Conservation (phyloP, 2,329 filamentous ascomycete species). For the Alternaria triticimaculans region DNA sequence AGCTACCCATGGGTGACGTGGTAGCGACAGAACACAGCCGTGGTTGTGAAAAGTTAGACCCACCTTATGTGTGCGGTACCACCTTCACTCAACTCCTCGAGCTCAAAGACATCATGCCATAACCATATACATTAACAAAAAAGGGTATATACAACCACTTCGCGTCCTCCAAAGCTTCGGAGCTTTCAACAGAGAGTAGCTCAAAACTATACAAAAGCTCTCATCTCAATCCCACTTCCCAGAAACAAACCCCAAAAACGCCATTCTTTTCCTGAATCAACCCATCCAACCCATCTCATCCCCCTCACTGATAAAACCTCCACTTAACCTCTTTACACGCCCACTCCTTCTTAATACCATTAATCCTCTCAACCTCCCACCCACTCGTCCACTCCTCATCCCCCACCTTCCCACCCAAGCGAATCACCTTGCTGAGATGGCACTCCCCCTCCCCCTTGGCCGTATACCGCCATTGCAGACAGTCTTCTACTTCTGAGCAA, state of each 20-base stretch:
- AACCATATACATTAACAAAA: not conserved
- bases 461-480: slow-evolving; percentile 47
- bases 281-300: not conserved
- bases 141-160: slow-evolving; percentile 3
- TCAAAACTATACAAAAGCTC: not conserved
- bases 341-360: slow-evolving; percentile 28
- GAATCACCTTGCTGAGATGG: slow-evolving; percentile 39
- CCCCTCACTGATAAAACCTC: slow-evolving; percentile 33
- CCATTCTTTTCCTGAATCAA: not conserved
- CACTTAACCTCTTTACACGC: slow-evolving; percentile 37
- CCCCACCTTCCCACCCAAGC: slow-evolving; percentile 33
- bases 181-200: not conserved
- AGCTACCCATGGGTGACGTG: not conserved
- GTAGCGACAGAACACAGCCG: not conserved
- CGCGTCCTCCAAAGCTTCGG: no score
- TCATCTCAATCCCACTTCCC: not conserved
- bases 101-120: not conserved
- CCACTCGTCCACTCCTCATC: slow-evolving; percentile 42
- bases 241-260: not conserved
- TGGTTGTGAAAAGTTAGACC: not conserved
- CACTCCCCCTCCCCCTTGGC: slow-evolving; percentile 38
- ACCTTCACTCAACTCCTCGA: not conserved
- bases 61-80: not conserved
- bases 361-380: slow-evolving; percentile 45
- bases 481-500: slow-evolving; percentile 40